Percentiles rank a stretch among this genome's conserved stretches.
These are phyloP conservation scores for Aspergillus ellipticus DNA, from an alignment of 495 filamentous ascomycete species.

Conservation along the genomic window DNA sequence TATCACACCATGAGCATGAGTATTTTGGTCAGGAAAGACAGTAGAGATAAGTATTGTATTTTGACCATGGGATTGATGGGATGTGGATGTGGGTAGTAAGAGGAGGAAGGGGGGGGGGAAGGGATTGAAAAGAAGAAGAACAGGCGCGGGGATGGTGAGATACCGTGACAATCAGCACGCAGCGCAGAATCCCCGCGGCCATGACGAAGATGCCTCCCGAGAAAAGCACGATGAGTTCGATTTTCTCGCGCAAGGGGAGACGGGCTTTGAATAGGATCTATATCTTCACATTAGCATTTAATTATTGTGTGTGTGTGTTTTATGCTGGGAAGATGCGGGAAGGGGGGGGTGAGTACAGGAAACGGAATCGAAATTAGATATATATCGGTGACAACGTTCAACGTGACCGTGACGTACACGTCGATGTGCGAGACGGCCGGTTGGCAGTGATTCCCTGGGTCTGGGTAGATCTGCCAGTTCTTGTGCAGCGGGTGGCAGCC, in stretches of 20 bases:
- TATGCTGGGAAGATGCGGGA: too few relatives aligned
- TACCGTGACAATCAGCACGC: slow-evolving; percentile 53
- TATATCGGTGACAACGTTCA: slow-evolving; percentile 52
- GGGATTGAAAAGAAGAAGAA: neutral
- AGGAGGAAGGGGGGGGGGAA: neutral
- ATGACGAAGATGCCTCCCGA: slow-evolving; percentile 58
- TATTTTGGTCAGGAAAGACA: too few relatives aligned
- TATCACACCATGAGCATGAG: too few relatives aligned
- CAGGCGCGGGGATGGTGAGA: too few relatives aligned
- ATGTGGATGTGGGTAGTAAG: slow-evolving; percentile 4
- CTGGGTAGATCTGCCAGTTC: slow-evolving; percentile 57
- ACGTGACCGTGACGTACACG: slow-evolving; percentile 44
- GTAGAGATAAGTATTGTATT: too few relatives aligned
- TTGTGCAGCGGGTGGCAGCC: slow-evolving; percentile 51
- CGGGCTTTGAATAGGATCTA: slow-evolving; percentile 54
- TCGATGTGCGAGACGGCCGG: slow-evolving; percentile 46
- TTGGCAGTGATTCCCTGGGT: slow-evolving; percentile 51
- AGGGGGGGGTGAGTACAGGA: slow-evolving; percentile 34
- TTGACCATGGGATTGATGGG: neutral
- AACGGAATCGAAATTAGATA: slow-evolving; percentile 55
- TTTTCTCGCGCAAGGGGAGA: slow-evolving; percentile 48
- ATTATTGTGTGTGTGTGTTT: neutral
- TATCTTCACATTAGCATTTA: neutral
- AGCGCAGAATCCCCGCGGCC: slow-evolving; percentile 56
- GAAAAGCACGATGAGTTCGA: slow-evolving; percentile 54